Percentiles rank a stretch among this genome's conserved stretches.
phyloP scores from a whole-genome alignment of 176 grass and related monocot genomes.

The Chloris gayana region DNA sequence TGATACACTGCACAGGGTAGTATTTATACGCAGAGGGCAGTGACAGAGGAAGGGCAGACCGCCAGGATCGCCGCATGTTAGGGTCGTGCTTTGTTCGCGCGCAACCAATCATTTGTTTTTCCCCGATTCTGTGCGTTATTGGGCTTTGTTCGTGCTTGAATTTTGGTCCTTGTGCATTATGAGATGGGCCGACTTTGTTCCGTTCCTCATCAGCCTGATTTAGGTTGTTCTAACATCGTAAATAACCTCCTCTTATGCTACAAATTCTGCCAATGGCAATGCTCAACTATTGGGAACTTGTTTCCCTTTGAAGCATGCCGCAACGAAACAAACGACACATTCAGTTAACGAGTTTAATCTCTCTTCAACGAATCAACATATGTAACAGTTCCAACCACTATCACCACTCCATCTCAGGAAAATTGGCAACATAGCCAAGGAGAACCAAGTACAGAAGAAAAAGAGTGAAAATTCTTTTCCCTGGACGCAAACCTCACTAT shows the following conservation, averaged over 20 bases:
- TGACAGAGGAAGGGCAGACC: not conserved
- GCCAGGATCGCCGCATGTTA: not conserved
- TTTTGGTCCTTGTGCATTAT: too few species aligned
- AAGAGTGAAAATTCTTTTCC: constrained; percentile 8
- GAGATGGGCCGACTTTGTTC: not conserved
- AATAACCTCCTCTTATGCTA: too few species aligned
- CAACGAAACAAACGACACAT: not conserved
- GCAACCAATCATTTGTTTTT: not conserved
- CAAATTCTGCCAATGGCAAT: not conserved
- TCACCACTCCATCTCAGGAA: constrained; percentile 44
- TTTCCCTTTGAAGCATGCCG: not conserved
- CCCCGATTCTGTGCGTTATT: too few species aligned
- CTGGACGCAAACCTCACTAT: constrained; percentile 38
- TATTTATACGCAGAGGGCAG: not conserved
- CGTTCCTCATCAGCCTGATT: not conserved
- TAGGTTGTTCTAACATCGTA: too few species aligned
- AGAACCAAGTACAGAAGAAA: constrained; percentile 17
- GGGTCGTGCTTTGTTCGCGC: not conserved
- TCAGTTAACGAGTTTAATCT: constrained; percentile 29
- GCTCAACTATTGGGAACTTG: not conserved
- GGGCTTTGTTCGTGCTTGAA: too few species aligned
- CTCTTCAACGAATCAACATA: constrained; percentile 20
- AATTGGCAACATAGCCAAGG: constrained; percentile 39
- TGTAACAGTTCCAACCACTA: constrained; percentile 19
- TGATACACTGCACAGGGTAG: not conserved